phyloP scores from a whole-genome alignment of 495 filamentous ascomycete species.

The Tuber calosporum region DNA sequence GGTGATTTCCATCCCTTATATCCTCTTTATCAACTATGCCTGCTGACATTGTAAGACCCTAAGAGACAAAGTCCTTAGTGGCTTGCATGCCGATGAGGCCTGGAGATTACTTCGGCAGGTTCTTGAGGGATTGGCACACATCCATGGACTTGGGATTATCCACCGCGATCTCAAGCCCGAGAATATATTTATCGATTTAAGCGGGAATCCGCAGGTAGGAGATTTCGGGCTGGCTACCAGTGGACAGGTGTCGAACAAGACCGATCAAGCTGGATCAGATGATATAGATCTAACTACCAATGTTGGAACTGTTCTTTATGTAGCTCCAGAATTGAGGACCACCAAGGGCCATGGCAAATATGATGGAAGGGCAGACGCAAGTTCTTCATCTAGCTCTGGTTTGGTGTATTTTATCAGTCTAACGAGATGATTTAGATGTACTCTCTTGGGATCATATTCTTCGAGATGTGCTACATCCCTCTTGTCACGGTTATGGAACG shows the following conservation, averaged over 20 bases:
- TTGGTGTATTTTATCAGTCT: conserved; percentile 20
- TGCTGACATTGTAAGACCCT: conserved; percentile 55
- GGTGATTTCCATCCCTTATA: conserved; percentile 46
- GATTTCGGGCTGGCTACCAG: conserved; percentile 93
- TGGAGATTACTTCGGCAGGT: conserved; percentile 92
- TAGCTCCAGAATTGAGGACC: conserved; percentile 79
- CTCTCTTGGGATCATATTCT: conserved; percentile 93
- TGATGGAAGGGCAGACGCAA: conserved; percentile 84
- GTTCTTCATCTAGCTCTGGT: conserved; percentile 40
- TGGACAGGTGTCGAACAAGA: conserved; percentile 50
- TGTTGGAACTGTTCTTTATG: conserved; percentile 90
- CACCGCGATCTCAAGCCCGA: conserved; percentile 97
- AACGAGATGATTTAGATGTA: conserved; percentile 61
- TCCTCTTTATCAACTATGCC: background rate
- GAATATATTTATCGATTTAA: conserved; percentile 90
- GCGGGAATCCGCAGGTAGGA: conserved; percentile 85
- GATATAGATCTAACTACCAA: conserved; percentile 58
- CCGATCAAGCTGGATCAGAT: conserved; percentile 43
- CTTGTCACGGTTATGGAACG: conserved; percentile 83
- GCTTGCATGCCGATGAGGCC: conserved; percentile 64
- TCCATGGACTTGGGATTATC: conserved; percentile 85
- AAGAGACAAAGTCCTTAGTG: conserved; percentile 77
- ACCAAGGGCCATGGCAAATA: conserved; percentile 65
- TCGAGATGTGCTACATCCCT: conserved; percentile 80
- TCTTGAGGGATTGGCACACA: conserved; percentile 80